A percentile compares a stretch with the other conserved stretches of the same genome.
These are phyloP conservation scores for Colletotrichum zoysiae DNA, from an alignment of 2,329 filamentous ascomycete species.

Conservation along the genomic window DNA sequence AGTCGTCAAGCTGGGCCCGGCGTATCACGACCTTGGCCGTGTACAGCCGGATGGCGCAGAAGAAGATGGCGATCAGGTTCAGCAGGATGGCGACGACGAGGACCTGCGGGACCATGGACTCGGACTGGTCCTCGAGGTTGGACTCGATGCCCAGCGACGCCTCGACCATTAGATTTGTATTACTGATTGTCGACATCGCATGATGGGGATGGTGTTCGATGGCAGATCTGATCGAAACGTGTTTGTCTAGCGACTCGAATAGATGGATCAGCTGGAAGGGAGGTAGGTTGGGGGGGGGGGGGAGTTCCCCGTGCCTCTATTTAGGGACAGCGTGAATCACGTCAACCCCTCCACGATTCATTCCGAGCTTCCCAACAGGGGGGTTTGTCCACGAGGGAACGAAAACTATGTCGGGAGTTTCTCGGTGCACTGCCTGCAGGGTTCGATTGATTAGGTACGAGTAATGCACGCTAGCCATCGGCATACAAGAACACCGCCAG, in stretches of 20 bases:
- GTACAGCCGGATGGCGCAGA: conserved; percentile 36
- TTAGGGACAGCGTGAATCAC: conserved; percentile 2
- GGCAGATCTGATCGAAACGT: neutral
- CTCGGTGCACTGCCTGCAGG: conserved; percentile 22
- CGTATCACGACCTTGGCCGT: conserved; percentile 32
- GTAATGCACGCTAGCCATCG: conserved; percentile 15
- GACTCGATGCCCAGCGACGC: conserved; percentile 20
- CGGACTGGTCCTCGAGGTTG: conserved; percentile 31
- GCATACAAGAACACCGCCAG: conserved; percentile 2
- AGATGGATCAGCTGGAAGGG: fast-evolving
- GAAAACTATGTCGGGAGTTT: conserved; percentile 27
- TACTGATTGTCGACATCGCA: conserved; percentile 29
- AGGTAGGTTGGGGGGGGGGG: neutral
- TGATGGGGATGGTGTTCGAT: conserved; percentile 16
- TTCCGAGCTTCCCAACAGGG: neutral
- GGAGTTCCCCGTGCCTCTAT: neutral
- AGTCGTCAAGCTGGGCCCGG: conserved; percentile 34
- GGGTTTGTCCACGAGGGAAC: neutral
- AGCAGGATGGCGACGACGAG: conserved; percentile 32
- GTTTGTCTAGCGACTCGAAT: neutral
- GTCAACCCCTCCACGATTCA: neutral
- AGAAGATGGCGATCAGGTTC: conserved; percentile 35
- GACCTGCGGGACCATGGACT: conserved; percentile 38
- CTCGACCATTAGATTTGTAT: conserved; percentile 15
- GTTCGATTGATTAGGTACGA: conserved; percentile 18